Evolutionary conservation across 306 rosid genomes (phyloP), one percentile per base, ranked within the genome.

Genomic region (Pyrus pyrifolia): DNA sequence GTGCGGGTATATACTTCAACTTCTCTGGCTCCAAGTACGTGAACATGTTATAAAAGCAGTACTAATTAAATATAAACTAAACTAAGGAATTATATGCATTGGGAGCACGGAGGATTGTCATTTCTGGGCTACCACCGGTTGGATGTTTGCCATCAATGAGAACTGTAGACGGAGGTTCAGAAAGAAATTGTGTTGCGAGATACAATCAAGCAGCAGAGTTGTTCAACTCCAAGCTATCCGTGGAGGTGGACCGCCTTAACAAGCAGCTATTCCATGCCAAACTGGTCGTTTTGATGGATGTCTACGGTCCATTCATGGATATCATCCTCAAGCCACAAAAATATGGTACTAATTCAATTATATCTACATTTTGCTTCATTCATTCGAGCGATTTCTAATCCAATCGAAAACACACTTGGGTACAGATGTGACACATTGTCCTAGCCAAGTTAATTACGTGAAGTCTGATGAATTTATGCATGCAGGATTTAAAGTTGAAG

Each of bases 401-500:
- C 45, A 42, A 42, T 42, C 45, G 11, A 42, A 9, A 9, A 42
- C 45, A 42, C 45, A 42, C 45, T 42, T 42, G 45, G 3, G 12
- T 42, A 42, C 0, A 42, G 12, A 42, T 42, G 45, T 42, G 11
- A 11, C 45, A 42, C 45, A 9, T 12, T 42, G 12, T 42, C 45
- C 45, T 42, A 42, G 12, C 45, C 12, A 42, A 42, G 45, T 8
- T 42, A 10, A 10, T 42, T 53, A 3, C 59, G 10, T 7, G 42
- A 38, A 38, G 42, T 38, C 42, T 38, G 42, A 38, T 38, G 42
- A 38, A 53, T 68, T 4, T 11, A 45, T 27, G 74, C 31, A 45
- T 51, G 63, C 74, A 87, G 89, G 87, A 61, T 88, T 88, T 38
- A 8, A 17, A 2, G 78, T 81, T 6, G 68, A 0, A 4, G 9